Evolutionary conservation across 345 rosid genomes (phyloP), one percentile per base, ranked within the genome.

Genomic region (Populus ilicifolia): DNA sequence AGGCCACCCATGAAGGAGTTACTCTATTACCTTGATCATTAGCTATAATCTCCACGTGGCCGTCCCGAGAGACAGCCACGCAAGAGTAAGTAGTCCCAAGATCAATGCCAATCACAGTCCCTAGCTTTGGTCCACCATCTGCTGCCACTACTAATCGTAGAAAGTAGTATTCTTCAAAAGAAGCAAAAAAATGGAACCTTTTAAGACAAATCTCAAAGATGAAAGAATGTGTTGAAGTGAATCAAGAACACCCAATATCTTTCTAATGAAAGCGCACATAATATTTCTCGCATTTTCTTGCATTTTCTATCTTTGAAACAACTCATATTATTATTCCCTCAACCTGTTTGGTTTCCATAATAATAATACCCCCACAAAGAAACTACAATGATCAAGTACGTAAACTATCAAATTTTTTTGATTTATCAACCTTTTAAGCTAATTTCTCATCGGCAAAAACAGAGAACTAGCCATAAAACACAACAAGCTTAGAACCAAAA

Each of bases 1-100:
- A 90, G 1, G 93, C 91, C 48, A 90, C 93, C 91, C 91, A 87
- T 0, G 93, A 88, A 29, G 93, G 91, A 69, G 90, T 90, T 70
- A 88, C 88, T 75, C 93, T 81, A 82, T 88, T 88, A 3, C 90
- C 91, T 67, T 88, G 89, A 84, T 90, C 89, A 78, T 90, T 90
- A 63, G 93, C 91, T 80, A 88, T 79, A 46, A 90, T 87, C 79
- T 90, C 93, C 29, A 85, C 83, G 27, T 79, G 83, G 21, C 87
- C 86, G 48, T 85, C 82, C 70, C 79, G 82, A 75, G 80, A 83
- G 20, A 87, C 87, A 27, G 85, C 93, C 62, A 90, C 90, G 64
- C 90, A 88, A 13, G 93, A 88, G 69, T 88, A 88, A 11, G 90
- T 88, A 1, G 89, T 87, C 69, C 88, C 92, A 14, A 86, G 87